A percentile compares a stretch with the other conserved stretches of the same genome.
phyloP scores from a whole-genome alignment of 2,329 filamentous ascomycete species.

The Phaeophleospora eucalypticola region DNA sequence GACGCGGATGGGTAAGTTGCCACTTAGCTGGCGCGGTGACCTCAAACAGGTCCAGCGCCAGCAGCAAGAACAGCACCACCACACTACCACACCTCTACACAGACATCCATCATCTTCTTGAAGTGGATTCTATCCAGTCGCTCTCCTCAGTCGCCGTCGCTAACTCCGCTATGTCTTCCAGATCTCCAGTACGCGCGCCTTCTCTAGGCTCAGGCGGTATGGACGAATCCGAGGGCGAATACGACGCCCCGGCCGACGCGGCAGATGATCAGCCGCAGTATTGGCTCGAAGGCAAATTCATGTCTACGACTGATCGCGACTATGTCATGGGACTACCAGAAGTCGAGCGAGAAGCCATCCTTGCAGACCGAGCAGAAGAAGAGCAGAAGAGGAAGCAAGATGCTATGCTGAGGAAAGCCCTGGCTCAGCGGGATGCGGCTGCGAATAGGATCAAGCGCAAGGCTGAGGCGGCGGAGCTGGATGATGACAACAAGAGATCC shows the following conservation, averaged over 20 bases:
- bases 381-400: conserved; percentile 80
- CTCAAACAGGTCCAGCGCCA: no score
- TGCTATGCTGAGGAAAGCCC: conserved; percentile 70
- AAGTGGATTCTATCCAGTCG: conserved; percentile 5
- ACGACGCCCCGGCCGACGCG: conserved; percentile 24
- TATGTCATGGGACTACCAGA: conserved; percentile 82
- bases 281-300: conserved; percentile 80
- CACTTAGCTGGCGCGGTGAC: no score
- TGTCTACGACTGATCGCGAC: conserved; percentile 51
- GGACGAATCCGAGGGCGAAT: conserved; percentile 74
- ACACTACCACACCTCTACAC: conserved; percentile 2
- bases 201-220: conserved; percentile 81
- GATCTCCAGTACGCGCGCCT: conserved; percentile 22
- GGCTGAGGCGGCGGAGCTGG: conserved; percentile 70
- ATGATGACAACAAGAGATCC: conserved; percentile 66
- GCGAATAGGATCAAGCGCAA: conserved; percentile 68
- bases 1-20: conserved; percentile 68
- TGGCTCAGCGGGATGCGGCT: conserved; percentile 42
- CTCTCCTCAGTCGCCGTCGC: conserved; percentile 8
- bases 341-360: conserved; percentile 82
- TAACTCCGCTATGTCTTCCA: conserved; percentile 12
- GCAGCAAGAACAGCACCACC: no score
- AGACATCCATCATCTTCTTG: conserved; percentile 4
- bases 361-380: conserved; percentile 81
- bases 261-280: conserved; percentile 61